Evolutionary conservation across 129 eudicot species (phyloP).

Genomic region (Arctium lappa): DNA sequence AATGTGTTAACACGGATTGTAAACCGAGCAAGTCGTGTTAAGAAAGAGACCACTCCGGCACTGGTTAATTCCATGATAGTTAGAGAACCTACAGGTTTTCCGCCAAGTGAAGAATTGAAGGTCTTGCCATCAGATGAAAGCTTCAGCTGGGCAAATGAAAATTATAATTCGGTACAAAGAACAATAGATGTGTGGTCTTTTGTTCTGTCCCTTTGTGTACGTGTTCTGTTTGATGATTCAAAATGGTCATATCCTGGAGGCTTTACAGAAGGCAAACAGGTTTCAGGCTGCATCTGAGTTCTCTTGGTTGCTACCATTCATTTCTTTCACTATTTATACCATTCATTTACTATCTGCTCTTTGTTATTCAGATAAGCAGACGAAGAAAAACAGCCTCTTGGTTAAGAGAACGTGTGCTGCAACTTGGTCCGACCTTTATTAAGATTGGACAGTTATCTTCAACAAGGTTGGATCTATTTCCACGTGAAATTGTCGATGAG

Average conservation of each 20-base stretch:
- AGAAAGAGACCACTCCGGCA: conserved; percentile 37
- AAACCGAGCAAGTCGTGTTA: conserved; percentile 42
- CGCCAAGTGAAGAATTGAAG: conserved; percentile 57
- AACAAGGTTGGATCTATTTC: conserved; percentile 94
- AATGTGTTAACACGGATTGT: conserved; percentile 39
- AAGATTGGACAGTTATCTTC: conserved; percentile 90
- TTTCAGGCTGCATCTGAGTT: conserved; percentile 4
- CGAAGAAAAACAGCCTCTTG: conserved; percentile 87
- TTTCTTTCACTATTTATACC: not conserved
- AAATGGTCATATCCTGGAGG: conserved; percentile 90
- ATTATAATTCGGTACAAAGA: conserved; percentile 78
- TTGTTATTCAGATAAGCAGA: conserved; percentile 50
- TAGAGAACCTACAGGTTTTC: conserved; percentile 44
- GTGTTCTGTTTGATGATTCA: conserved; percentile 77
- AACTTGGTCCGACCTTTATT: conserved; percentile 94
- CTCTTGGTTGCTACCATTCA: not conserved
- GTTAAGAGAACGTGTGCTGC: conserved; percentile 78
- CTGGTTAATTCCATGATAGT: conserved; percentile 30
- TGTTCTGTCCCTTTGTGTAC: conserved; percentile 77
- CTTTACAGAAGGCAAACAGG: conserved; percentile 89
- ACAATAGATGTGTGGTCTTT: conserved; percentile 88
- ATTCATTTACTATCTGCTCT: not conserved
- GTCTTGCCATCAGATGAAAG: conserved; percentile 79
- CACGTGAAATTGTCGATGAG: conserved; percentile 89
- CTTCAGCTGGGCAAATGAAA: conserved; percentile 94